Base-by-base conservation (phyloP, 129 eudicot species). In the Flaveria sonorensis region DNA sequence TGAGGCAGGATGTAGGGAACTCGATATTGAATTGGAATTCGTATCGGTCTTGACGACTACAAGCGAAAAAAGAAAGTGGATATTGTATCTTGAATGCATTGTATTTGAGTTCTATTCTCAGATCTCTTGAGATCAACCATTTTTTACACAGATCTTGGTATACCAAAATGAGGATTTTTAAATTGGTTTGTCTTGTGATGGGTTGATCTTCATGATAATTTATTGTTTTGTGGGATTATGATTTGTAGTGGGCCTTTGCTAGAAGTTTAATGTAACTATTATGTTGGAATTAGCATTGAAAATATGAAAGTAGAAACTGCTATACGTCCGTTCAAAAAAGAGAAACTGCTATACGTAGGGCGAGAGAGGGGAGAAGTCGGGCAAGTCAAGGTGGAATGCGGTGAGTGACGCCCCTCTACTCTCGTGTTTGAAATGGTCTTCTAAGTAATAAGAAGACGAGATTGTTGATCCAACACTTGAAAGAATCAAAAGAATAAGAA, bases 1-100 rank as follows among this genome's bases (percentile, higher is more conserved):
- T 80, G 83, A 52, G 74, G 83, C 68, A 64, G 36, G 73, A 72
- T 76, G 82, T 78, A 78, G 76, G 82, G 70, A 78, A 78, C 26
- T 68, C 68, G 65, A 77, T 77, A 69, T 78, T 69, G 82, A 70
- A 26, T n/a, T 78, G 70, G 62, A 56, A 59, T 57, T 78, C 68
- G 52, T 65, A 73, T 40, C 60, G 16, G 51, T 73, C 73, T 65
- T 73, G 83, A 80, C 79, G 60, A 72, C 72, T 66, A 65, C 40
- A 73, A 80, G 79, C 59, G 10, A 57, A 8, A 21, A 57, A 45
- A 61, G 73, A 46, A 46, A 73, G 45, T 80, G 83, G 73, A 66
- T 65, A 62, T 80, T 80, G 79, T 80, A 64, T 73, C 48, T 23
- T 65, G 53, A 80, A 64, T 79, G 40, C 73, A 40, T 80, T 80